Percentiles rank a stretch among this genome's conserved stretches.
Evolutionary conservation across 1,284 basidiomycete genomes (phyloP).

Genomic region (Apiotrichum domesticum): DNA sequence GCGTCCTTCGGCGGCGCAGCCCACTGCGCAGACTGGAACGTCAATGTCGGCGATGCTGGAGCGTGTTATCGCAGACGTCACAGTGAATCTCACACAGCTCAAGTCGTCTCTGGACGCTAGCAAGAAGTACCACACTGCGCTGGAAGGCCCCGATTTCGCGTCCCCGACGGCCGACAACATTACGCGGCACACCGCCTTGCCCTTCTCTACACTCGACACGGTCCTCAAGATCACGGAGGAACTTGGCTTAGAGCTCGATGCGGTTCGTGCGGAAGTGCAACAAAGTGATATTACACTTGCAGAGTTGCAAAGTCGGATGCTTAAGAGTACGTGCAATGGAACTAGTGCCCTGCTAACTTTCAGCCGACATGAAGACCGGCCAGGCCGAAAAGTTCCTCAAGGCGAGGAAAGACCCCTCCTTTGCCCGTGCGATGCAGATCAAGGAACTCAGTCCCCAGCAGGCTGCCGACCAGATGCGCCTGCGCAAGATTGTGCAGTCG

Average conservation of each 20-base stretch:
- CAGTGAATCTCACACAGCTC: slow-evolving; percentile 41
- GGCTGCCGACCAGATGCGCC: slow-evolving; percentile 47
- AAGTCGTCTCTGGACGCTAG: slow-evolving; percentile 31
- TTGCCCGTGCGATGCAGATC: slow-evolving; percentile 49
- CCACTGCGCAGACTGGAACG: slow-evolving; percentile 18
- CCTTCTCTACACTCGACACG: slow-evolving; percentile 31
- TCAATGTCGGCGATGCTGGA: slow-evolving; percentile 32
- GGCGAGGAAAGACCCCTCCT: slow-evolving; percentile 49
- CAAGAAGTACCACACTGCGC: slow-evolving; percentile 27
- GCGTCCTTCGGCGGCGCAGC: slow-evolving; percentile 24
- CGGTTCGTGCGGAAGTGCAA: slow-evolving; percentile 24
- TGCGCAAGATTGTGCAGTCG: slow-evolving; percentile 46
- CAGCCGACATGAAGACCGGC: slow-evolving; percentile 49
- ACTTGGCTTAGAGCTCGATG: slow-evolving; percentile 27
- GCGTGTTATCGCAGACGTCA: slow-evolving; percentile 43
- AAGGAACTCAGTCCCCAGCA: slow-evolving; percentile 52
- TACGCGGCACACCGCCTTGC: slow-evolving; percentile 27
- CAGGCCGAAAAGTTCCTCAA: slow-evolving; percentile 50
- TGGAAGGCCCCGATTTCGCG: slow-evolving; percentile 17
- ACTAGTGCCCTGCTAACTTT: slow-evolving; percentile 5
- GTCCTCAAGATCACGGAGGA: slow-evolving; percentile 25
- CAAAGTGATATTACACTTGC: slow-evolving; percentile 39
- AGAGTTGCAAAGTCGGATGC: slow-evolving; percentile 47
- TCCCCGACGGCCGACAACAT: slow-evolving; percentile 17
- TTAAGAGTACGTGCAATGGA: slow-evolving; percentile 45